Evolutionary conservation across 176 grass and related monocot genomes (phyloP).

Genomic region (bread wheat (Triticum aestivum)): IWGSC_CS_RefSeq_v2.1 NC_057794.1:93308113-93308612

Average conservation of each 20-base stretch:
- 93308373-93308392: background rate
- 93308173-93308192: background rate
- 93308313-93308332: background rate
- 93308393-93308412: background rate
- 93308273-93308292: background rate
- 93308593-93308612: background rate
- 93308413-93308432: conserved; percentile 6
- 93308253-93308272: background rate
- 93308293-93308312: conserved; percentile 4
- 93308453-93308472: background rate
- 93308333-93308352: conserved; percentile 7
- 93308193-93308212: conserved; percentile 21
- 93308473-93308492: background rate
- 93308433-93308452: background rate
- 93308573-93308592: background rate
- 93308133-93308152: background rate
- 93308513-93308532: background rate
- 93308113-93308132: background rate
- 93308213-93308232: conserved; percentile 9
- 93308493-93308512: background rate
- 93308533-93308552: background rate
- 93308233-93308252: background rate
- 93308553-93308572: background rate
- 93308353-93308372: background rate
- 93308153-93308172: conserved; percentile 21